Conservation (phyloP, 257 asterid species). For the Solanum peruvianum region DNA sequence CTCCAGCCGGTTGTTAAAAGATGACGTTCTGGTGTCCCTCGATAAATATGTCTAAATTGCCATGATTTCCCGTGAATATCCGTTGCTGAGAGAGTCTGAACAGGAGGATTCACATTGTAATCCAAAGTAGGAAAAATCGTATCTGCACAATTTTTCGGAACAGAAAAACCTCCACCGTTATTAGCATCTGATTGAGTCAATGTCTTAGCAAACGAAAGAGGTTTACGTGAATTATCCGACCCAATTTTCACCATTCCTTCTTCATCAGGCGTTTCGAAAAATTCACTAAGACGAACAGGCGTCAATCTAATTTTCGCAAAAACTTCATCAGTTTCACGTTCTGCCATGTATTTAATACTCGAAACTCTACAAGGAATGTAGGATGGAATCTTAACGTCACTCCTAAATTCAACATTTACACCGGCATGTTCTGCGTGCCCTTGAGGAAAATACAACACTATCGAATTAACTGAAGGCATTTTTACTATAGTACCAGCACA, state of each 20-base stretch:
- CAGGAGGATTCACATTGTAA: conserved; percentile 65
- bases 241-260: conserved; percentile 7
- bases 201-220: conserved; percentile 71
- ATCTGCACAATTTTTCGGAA: conserved; percentile 89
- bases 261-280: conserved; percentile 17
- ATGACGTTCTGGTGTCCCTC: conserved; percentile 94
- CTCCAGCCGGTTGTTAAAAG: conserved; percentile 96
- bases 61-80: conserved; percentile 89
- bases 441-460: conserved; percentile 79
- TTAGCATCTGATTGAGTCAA: conserved; percentile 85
- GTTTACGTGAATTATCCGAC: conserved; percentile 30
- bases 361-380: conserved; percentile 44
- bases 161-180: conserved; percentile 92
- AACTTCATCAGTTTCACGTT: conserved; percentile 74
- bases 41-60: conserved; percentile 79
- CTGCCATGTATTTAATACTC: conserved; percentile 70
- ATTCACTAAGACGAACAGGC: conserved; percentile 24
- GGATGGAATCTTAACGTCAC: conserved; percentile 34
- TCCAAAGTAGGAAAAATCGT: conserved; percentile 70
- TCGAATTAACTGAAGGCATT: conserved; percentile 51
- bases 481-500: conserved; percentile 92
- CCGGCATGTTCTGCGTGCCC: conserved; percentile 80
- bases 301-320: conserved; percentile 40
- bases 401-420: conserved; percentile 43
- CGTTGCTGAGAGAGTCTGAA: conserved; percentile 63